These are phyloP conservation scores for Fusarium multiceps DNA, from an alignment of 2,329 filamentous ascomycete species.

Conservation along the genomic window DNA sequence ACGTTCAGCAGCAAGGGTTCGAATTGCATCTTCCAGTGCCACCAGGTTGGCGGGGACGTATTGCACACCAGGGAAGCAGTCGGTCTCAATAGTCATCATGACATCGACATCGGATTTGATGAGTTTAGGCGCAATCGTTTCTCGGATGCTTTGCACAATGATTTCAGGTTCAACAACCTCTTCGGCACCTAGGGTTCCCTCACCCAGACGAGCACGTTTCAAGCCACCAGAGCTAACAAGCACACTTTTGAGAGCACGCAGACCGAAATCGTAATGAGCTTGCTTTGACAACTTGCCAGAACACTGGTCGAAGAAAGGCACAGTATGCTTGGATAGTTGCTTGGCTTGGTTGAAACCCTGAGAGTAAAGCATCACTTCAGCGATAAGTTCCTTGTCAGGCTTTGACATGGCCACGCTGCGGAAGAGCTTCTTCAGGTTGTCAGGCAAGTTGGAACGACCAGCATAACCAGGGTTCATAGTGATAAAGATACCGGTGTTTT, in stretches of 20 bases:
- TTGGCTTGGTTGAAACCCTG: constrained; percentile 99
- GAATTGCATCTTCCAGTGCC: constrained; percentile 82
- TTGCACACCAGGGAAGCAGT: constrained; percentile 91
- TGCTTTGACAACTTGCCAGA: constrained; percentile 86
- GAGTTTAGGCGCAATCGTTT: constrained; percentile 97
- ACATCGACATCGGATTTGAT: constrained; percentile 91
- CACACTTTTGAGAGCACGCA: constrained; percentile 98
- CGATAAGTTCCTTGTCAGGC: constrained; percentile 98
- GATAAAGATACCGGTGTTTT: constrained; percentile 98
- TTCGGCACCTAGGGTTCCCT: constrained; percentile 70
- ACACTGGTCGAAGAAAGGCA: constrained; percentile 98
- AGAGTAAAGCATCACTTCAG: constrained; percentile 99
- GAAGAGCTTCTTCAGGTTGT: constrained; percentile 99
- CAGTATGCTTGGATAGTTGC: constrained; percentile 90
- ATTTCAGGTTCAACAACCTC: constrained; percentile 93
- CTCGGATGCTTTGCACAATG: constrained; percentile 96
- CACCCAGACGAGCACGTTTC: constrained; percentile 81
- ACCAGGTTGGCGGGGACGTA: constrained; percentile 91
- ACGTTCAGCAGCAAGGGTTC: constrained; percentile 82
- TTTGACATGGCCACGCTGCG: constrained; percentile 99
- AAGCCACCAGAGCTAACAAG: constrained; percentile 96
- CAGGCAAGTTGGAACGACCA: constrained; percentile 94
- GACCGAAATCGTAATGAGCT: constrained; percentile 98
- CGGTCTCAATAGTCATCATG: constrained; percentile 83
- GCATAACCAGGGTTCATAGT: constrained; percentile 99